Evolutionary conservation across 2,329 filamentous ascomycete species (phyloP).

Genomic region (Dactylellina drechsleri): DNA sequence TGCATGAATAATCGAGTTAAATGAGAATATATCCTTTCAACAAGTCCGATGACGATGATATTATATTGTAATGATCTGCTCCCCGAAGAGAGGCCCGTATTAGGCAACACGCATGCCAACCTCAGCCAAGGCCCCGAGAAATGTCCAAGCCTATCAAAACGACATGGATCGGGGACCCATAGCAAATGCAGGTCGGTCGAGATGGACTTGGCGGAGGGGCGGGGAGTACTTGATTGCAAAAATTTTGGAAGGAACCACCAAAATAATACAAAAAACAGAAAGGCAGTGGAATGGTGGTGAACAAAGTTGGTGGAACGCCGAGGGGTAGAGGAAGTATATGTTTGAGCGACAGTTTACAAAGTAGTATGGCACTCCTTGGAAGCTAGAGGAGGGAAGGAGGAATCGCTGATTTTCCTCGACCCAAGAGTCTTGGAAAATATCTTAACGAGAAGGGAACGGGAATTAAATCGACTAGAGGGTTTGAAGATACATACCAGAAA

Average conservation of each 20-base stretch:
- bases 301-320: conserved; percentile 52
- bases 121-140: conserved; percentile 49
- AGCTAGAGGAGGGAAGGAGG: conserved; percentile 21
- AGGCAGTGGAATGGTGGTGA: conserved; percentile 39
- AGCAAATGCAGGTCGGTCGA: conserved; percentile 43
- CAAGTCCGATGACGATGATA: too few relatives aligned
- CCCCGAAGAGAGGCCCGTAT: not conserved
- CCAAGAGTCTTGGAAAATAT: conserved; percentile 20
- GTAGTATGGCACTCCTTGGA: conserved; percentile 15
- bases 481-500: conserved; percentile 39
- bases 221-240: not conserved
- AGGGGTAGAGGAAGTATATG: not conserved
- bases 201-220: conserved; percentile 54
- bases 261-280: not conserved
- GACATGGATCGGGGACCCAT: conserved; percentile 39
- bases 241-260: too few relatives aligned
- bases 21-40: too few relatives aligned
- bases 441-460: not conserved
- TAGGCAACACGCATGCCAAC: conserved; percentile 52
- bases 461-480: conserved; percentile 18
- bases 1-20: too few relatives aligned
- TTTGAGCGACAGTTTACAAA: conserved; percentile 2
- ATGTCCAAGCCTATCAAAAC: conserved; percentile 51
- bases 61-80: too few relatives aligned
- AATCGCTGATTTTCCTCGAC: conserved; percentile 10